Evolutionary conservation across 495 filamentous ascomycete genomes (phyloP), one percentile per base, ranked within the genome.

Genomic region (Halenospora varia): DNA sequence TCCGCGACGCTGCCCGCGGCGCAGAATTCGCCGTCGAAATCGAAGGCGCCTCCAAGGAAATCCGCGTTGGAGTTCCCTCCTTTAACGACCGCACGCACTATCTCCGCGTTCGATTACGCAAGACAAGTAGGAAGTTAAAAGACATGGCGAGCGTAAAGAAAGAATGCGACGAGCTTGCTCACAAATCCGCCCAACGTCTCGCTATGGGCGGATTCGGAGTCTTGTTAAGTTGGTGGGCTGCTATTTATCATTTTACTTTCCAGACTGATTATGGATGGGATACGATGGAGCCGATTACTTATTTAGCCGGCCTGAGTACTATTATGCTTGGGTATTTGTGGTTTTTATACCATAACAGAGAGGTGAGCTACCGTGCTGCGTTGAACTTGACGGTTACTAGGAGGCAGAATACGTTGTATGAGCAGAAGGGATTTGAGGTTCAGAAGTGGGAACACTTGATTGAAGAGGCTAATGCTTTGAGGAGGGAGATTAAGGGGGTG

Each of bases 331-430:
- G 90, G 23, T 97, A 96, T 62, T 73, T 95, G 60, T 96, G 91
- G 88, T 96, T 97, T 65, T 77, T 97, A 10, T 96, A 92, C 70
- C 88, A 95, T 68, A 96, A 92, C 71, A 84, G 89, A 44, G 91
- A 96, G 71, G 86, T 96, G 18, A 88, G 81, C 42, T 96, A 96
- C 71, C 84, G 86, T 57, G 84, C 86, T 4, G 90, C 90, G 20
- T 80, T 96, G 66, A 94, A 94, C 65, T 80, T 92, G 56, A 96
- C 92, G 1, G 86, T 97, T 35, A 88, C 81, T 42, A 73, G 84
- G 18, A 78, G 92, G 2, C 92, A 96, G 73, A 77, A 82, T 51
- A 82, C 85, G 63, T 75, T 96, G 19, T 97, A 97, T 63, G 75
- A 88, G 61, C 69, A 71, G 29, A 80, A 82, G 25, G 89, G 89